Conservation (phyloP, 192 early-diverging fungal genomes). For the Rhizoclosmatium sp. region DNA sequence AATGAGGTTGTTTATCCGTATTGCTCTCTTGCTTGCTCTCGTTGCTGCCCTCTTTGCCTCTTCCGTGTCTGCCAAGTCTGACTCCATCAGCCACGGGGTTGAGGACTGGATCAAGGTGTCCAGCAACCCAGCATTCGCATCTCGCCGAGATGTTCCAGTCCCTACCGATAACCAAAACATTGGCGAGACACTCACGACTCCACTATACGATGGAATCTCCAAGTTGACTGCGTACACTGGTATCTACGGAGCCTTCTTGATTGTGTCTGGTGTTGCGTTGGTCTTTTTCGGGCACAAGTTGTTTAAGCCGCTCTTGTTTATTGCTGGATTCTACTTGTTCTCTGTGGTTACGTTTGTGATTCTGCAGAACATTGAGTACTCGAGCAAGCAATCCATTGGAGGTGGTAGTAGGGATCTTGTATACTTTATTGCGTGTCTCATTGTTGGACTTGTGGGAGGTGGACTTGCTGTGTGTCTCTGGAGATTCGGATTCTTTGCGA, state of each 20-base stretch:
- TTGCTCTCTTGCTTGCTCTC: too few species aligned
- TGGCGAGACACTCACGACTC: background rate
- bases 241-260: slow-evolving; percentile 68
- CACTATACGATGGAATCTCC: background rate
- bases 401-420: slow-evolving; percentile 41
- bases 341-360: slow-evolving; percentile 55
- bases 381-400: slow-evolving; percentile 50
- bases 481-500: slow-evolving; percentile 74
- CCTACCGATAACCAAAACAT: too few species aligned
- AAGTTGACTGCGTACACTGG: slow-evolving; percentile 33
- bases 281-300: slow-evolving; percentile 74
- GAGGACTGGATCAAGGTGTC: too few species aligned
- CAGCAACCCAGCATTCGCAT: too few species aligned
- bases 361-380: slow-evolving; percentile 55
- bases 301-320: slow-evolving; percentile 74
- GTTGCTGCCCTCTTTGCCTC: too few species aligned
- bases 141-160: too few species aligned
- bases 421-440: slow-evolving; percentile 64
- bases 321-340: slow-evolving; percentile 76
- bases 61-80: too few species aligned
- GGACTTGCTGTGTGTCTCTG: slow-evolving; percentile 69
- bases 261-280: slow-evolving; percentile 70
- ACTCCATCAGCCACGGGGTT: too few species aligned
- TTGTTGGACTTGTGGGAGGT: slow-evolving; percentile 73
- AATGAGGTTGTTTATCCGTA: too few species aligned